Conservation (phyloP, 352 stramenopile genomes). For the Pythium coloratum region DNA sequence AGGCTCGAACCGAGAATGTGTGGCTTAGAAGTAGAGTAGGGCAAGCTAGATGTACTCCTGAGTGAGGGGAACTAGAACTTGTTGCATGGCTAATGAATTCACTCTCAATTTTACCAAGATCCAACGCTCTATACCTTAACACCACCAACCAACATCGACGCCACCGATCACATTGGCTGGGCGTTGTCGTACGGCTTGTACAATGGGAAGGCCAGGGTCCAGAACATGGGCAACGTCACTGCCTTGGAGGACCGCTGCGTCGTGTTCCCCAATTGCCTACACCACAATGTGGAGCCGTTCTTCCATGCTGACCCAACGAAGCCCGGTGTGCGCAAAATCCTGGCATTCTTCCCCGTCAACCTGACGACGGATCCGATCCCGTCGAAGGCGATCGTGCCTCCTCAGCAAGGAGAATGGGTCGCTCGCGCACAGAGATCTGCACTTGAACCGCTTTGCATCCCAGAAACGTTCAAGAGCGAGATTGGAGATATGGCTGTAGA, state of each 20-base stretch:
- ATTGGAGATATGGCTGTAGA: not conserved
- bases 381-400: constrained; percentile 29
- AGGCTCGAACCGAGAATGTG: too few species aligned
- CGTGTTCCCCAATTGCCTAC: constrained; percentile 35
- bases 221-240: constrained; percentile 24
- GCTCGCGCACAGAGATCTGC: not conserved
- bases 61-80: too few species aligned
- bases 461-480: not conserved
- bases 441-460: not conserved
- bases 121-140: too few species aligned
- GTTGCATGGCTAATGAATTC: too few species aligned
- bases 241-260: constrained; percentile 25
- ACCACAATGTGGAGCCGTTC: constrained; percentile 37
- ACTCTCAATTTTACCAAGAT: too few species aligned
- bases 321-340: constrained; percentile 31
- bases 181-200: constrained; percentile 13
- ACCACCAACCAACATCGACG: constrained; percentile 1
- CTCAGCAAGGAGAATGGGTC: constrained; percentile 35
- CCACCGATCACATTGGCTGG: constrained; percentile 15
- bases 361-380: constrained; percentile 17
- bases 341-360: constrained; percentile 38
- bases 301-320: constrained; percentile 17
- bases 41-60: too few species aligned
- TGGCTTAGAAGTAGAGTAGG: too few species aligned
- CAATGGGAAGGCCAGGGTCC: not conserved